Percentiles rank a stretch among this genome's conserved stretches.
phyloP scores from a whole-genome alignment of 2,329 filamentous ascomycete species.

The Metarhizium guizhouense region DNA sequence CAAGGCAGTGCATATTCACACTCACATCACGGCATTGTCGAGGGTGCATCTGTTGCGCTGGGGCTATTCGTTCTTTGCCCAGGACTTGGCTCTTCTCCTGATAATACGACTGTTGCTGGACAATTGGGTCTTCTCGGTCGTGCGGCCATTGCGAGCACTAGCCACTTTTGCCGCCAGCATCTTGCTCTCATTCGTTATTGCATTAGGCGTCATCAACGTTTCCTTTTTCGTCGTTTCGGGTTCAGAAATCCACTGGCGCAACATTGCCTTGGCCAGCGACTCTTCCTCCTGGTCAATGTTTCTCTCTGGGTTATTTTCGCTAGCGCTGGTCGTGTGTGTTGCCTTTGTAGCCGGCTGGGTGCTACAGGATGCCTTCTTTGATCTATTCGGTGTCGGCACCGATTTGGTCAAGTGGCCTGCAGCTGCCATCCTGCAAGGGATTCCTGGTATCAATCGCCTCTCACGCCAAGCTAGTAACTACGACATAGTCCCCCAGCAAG shows the following conservation, averaged over 20 bases:
- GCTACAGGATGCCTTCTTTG: slow-evolving; percentile 16
- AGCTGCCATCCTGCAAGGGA: slow-evolving; percentile 4
- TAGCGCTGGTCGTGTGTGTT: slow-evolving; percentile 9
- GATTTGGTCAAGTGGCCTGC: slow-evolving; percentile 19
- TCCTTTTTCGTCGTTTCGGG: slow-evolving; percentile 20
- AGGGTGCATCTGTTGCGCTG: slow-evolving; percentile 18
- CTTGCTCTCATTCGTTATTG: slow-evolving; percentile 12
- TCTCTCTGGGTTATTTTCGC: slow-evolving; percentile 20
- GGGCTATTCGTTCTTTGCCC: slow-evolving; percentile 23
- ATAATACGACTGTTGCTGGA: slow-evolving; percentile 20
- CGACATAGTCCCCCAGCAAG: slow-evolving; percentile 14
- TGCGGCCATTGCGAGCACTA: slow-evolving; percentile 2
- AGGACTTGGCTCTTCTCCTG: slow-evolving; percentile 20
- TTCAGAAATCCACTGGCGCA: slow-evolving; percentile 26
- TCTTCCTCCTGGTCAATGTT: slow-evolving; percentile 20
- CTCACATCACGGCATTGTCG: slow-evolving; percentile 18
- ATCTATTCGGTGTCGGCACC: slow-evolving; percentile 11
- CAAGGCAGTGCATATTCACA: slow-evolving; percentile 20
- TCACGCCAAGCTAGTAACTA: slow-evolving; percentile 7
- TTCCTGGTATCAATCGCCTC: not conserved
- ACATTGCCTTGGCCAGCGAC: slow-evolving; percentile 21
- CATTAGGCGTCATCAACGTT: slow-evolving; percentile 15
- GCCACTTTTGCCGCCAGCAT: slow-evolving; percentile 9
- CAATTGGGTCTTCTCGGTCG: slow-evolving; percentile 10
- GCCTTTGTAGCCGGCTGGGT: slow-evolving; percentile 14